Conservation (phyloP, 2,329 filamentous ascomycete genomes). For the Botryotinia calthae region DNA sequence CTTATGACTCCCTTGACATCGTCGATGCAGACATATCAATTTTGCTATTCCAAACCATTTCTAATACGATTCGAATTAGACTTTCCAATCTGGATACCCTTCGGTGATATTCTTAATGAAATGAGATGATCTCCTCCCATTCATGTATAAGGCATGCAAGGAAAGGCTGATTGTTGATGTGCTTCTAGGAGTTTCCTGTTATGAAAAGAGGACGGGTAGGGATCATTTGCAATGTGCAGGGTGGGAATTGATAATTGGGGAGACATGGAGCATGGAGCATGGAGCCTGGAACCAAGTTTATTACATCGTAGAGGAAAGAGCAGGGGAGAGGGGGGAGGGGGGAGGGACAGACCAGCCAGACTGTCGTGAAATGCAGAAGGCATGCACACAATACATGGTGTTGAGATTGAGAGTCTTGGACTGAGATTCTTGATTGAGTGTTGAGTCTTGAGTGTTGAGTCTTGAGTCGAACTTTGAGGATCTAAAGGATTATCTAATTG, state of each 20-base stretch:
- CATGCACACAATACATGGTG: background rate
- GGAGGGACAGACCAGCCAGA: background rate
- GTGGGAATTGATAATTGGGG: background rate
- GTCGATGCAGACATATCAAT: background rate
- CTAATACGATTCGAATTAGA: background rate
- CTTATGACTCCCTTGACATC: background rate
- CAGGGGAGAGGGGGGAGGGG: background rate
- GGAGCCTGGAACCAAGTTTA: background rate
- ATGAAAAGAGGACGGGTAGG: background rate
- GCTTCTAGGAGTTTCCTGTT: background rate
- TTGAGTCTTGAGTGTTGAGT: background rate
- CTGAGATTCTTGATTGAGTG: background rate
- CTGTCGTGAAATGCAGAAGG: background rate
- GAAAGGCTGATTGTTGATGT: background rate
- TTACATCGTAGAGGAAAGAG: background rate
- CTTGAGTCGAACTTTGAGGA: background rate
- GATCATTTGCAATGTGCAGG: background rate
- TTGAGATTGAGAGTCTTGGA: background rate
- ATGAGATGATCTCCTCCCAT: background rate
- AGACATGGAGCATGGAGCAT: background rate
- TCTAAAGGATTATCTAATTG: too few relatives aligned
- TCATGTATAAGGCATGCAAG: background rate
- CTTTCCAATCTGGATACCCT: background rate
- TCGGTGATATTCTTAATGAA: constrained; percentile 6
- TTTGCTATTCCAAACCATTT: background rate